Base-by-base conservation (phyloP, 192 early-diverging fungal genomes). In the Podila clonocystis region DNA sequence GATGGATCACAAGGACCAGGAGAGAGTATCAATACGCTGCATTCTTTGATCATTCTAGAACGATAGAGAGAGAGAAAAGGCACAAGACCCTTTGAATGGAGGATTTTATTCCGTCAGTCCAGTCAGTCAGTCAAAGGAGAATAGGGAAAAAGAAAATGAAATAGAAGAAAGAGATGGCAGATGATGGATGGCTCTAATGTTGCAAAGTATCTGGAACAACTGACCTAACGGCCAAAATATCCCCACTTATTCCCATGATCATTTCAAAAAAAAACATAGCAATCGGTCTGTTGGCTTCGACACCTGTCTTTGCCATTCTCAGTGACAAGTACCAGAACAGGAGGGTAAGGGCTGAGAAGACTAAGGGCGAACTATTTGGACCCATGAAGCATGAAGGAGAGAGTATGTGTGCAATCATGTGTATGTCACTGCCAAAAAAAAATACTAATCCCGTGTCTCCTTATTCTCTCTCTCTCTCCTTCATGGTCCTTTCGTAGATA, bases 261-360 rank as follows among this genome's bases (percentile, higher is more conserved):
- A 45, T 8, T 36, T 9, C 34, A 36, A 36, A 36, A 36, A 36
- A 34, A 9, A 36, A 36, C 8, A 11, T 80, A 91, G 87, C 87
- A 11, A 75, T 91, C 29, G 92, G 93, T 33, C 73, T 94, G 12
- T 78, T 95, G 57, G 72, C 87, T 1, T 84, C 88, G 0, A 90
- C 92, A 0, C 91, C 91, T 1, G 33, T 90, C n/a, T 92, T 91
- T 59, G 94, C 91, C 9, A 89, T 89, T 41, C 67, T 95, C 26
- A 93, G 91, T 34, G 94, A 95, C 71, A 84, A 89, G 45, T 92
- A 90, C 68, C 86, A 89, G 49, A 90, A 91, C 65, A 86, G 94
- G 65, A 90, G 90, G 65, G 87, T 84, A 71, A 48, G 63, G 13
- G 2, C 41, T 45, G 15, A 45, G 41, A 13, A 12, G 41, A 15